A percentile compares a stretch with the other conserved stretches of the same genome.
Evolutionary conservation across 2,329 filamentous ascomycete species (phyloP).

Genomic region (Amylocarpus encephaloides): DNA sequence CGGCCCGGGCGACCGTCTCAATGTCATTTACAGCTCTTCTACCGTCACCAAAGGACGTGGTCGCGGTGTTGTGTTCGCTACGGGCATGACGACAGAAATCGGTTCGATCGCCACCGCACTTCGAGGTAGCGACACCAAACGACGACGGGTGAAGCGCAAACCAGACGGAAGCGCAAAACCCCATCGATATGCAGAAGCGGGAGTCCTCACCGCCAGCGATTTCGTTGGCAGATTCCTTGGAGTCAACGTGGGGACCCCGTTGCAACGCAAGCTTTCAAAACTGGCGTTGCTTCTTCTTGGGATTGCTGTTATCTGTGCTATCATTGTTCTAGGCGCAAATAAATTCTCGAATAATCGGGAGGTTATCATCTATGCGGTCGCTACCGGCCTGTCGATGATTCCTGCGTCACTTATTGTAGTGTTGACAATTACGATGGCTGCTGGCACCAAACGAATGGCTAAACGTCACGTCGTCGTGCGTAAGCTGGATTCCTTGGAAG

Average conservation of each 20-base stretch:
- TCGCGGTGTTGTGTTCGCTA: constrained; percentile 53
- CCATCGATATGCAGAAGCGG: constrained; percentile 38
- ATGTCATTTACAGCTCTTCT: constrained; percentile 55
- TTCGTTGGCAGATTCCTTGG: constrained; percentile 56
- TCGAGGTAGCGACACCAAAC: constrained; percentile 43
- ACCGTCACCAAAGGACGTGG: constrained; percentile 57
- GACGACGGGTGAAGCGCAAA: constrained; percentile 41
- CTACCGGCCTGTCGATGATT: constrained; percentile 54
- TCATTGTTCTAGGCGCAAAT: constrained; percentile 59
- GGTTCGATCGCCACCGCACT: constrained; percentile 58
- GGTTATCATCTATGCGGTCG: constrained; percentile 58
- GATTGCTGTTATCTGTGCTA: constrained; percentile 57
- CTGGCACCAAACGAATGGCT: constrained; percentile 53
- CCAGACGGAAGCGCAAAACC: constrained; percentile 43
- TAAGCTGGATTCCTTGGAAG: constrained; percentile 49
- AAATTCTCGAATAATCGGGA: constrained; percentile 43
- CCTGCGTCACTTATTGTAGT: constrained; percentile 58
- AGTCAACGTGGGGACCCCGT: constrained; percentile 57
- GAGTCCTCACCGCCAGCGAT: constrained; percentile 42
- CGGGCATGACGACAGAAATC: constrained; percentile 55
- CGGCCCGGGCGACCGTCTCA: constrained; percentile 53
- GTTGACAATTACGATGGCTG: constrained; percentile 61
- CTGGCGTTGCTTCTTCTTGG: constrained; percentile 56
- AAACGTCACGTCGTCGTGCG: constrained; percentile 51
- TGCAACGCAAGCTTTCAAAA: constrained; percentile 60